phyloP scores from a whole-genome alignment of 306 rosid genomes.

The Geum urbanum region DNA sequence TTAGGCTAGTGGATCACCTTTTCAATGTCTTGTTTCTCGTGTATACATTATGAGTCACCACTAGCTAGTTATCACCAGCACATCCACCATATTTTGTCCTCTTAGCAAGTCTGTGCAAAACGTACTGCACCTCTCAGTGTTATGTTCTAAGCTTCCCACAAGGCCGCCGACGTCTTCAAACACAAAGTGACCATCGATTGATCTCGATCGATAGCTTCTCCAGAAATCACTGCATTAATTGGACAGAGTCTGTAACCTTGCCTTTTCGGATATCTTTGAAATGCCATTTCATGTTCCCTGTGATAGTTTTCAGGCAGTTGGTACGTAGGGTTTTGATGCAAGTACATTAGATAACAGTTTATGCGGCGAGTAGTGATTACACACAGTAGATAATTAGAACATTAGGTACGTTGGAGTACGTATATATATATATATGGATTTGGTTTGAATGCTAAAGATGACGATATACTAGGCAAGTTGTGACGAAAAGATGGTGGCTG shows the following conservation, averaged over 20 bases:
- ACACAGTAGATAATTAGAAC: neutral
- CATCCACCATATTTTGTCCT: conserved; percentile 68
- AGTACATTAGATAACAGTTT: conserved; percentile 20
- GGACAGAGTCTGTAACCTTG: conserved; percentile 8
- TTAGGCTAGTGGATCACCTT: conserved; percentile 14
- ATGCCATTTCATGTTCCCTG: neutral
- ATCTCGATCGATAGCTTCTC: neutral
- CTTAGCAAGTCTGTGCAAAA: neutral
- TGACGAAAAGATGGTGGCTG: conserved; percentile 1
- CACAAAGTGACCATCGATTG: neutral
- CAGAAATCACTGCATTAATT: conserved; percentile 7
- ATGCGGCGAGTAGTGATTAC: conserved; percentile 56
- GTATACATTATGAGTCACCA: conserved; percentile 56
- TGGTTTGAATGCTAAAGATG: neutral
- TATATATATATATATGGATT: neutral
- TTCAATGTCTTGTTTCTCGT: conserved; percentile 22
- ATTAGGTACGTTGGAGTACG: neutral
- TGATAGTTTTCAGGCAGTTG: conserved; percentile 17
- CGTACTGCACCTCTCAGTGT: neutral
- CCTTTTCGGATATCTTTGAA: neutral
- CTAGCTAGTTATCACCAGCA: conserved; percentile 50
- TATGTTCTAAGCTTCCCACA: neutral
- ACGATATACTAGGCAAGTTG: conserved; percentile 4
- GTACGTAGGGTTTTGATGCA: conserved; percentile 20
- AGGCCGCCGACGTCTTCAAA: neutral